Evolutionary conservation across 2,329 filamentous ascomycete genomes (phyloP).

Genomic region (Pseudogymnoascus sp.): DNA sequence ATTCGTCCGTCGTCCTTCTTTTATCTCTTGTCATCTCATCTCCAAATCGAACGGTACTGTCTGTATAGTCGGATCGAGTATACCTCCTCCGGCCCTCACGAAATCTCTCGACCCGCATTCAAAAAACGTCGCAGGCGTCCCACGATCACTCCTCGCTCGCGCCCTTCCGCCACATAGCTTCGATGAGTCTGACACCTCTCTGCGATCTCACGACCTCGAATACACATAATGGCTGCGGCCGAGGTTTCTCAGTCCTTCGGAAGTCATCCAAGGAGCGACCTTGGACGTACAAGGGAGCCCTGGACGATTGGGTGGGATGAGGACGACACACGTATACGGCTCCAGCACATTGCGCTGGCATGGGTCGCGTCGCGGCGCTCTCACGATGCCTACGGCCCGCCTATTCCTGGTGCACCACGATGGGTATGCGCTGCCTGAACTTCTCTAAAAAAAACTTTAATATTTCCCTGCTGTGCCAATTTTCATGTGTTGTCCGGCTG

Average conservation of each 20-base stretch:
- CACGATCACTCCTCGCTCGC: constrained; percentile 8
- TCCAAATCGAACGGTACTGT: neutral
- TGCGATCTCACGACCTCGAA: constrained; percentile 25
- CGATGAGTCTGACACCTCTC: constrained; percentile 28
- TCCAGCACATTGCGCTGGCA: constrained; percentile 27
- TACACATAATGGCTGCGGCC: constrained; percentile 37
- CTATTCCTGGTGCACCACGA: neutral
- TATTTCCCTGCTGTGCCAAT: neutral
- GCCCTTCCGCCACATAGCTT: constrained; percentile 20
- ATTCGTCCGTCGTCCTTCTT: neutral
- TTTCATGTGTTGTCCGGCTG: constrained; percentile 18
- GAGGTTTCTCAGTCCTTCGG: constrained; percentile 34
- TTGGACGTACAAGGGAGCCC: constrained; percentile 33
- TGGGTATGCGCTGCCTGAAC: neutral
- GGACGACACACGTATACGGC: constrained; percentile 28
- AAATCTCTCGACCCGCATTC: neutral
- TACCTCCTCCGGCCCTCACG: neutral
- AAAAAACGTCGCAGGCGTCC: constrained; percentile 4
- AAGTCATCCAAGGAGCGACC: constrained; percentile 33
- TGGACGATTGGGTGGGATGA: constrained; percentile 39
- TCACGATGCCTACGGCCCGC: constrained; percentile 3
- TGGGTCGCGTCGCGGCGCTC: constrained; percentile 24
- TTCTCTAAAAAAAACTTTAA: constrained; percentile 1
- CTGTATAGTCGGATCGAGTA: constrained; percentile 4
- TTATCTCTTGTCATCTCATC: neutral